Base-by-base conservation (phyloP, 1,284 basidiomycete genomes). In the Calocybe gambosa region DNA sequence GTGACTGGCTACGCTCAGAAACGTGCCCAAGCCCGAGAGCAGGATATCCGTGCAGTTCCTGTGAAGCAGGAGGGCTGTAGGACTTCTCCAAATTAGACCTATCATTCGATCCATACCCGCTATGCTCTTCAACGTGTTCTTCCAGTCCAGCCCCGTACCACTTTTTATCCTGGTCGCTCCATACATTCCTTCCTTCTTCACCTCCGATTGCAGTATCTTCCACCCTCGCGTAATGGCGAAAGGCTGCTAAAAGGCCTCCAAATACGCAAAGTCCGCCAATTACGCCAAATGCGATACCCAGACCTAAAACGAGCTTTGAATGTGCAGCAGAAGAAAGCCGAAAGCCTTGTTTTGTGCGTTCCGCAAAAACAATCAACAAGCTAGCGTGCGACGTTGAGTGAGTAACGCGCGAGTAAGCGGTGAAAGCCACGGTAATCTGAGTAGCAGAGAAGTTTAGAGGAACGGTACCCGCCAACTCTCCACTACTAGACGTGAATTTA, bases 381-480 rank as follows among this genome's bases (percentile, higher is more conserved):
- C 58, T 73, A 1, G 80, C 67, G 55, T 83, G 80, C 9, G 86
- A 90, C 0, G 77, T 83, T 6, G 86, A 85, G 56, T 83, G 83
- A 2, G 82, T 87, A 20, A 72, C 49, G 39, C 62, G 67, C 34
- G 82, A 83, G 60, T 80, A 83, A 1, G 81, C 78, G 4, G 80
- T 79, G 55, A 88, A 83, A 4, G 74, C 75, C 42, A 82, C 66
- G 1, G 64, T 61, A 36, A 82, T 67, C 43, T 70, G 69, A 41
- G 66, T 62, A 1, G 61, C 61, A 10, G 50, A 19, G 37, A 63
- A 67, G 44, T 74, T 62, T 19, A 54, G 41, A 18, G 84, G 82
- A 26, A 85, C 60, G n/a, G 55, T 69, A 15, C 85, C 85, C 26
- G 65, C 60, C 31, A 87, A 60, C n/a, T 61, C 58, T 13, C 67